phyloP scores from a whole-genome alignment of 441 rosid species.

The Melastoma candidum region DNA sequence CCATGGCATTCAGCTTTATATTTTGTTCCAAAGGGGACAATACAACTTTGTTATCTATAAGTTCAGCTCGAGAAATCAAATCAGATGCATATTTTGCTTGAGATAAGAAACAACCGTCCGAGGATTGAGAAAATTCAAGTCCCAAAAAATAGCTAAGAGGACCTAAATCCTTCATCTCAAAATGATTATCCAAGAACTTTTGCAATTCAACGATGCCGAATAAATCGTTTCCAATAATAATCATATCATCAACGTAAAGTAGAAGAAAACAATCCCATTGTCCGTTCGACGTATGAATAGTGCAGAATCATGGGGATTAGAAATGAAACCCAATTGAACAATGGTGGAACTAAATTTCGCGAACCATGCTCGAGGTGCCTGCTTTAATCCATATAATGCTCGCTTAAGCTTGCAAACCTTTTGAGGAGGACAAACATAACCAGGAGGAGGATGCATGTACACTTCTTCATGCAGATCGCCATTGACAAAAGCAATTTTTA shows the following conservation, averaged over 20 bases:
- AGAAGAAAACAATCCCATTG: too few species aligned
- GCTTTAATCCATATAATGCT: neutral
- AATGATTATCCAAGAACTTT: too few species aligned
- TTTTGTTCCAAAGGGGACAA: neutral
- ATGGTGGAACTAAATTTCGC: neutral
- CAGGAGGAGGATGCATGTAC: too few species aligned
- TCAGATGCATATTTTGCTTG: slow-evolving; percentile 3
- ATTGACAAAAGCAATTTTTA: slow-evolving; percentile 2
- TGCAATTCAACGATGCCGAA: too few species aligned
- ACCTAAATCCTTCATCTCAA: too few species aligned
- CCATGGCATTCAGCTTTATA: neutral
- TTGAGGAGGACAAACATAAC: neutral
- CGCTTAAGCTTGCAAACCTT: neutral
- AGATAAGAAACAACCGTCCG: neutral
- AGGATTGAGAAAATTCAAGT: neutral
- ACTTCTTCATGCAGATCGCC: too few species aligned
- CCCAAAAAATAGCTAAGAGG: too few species aligned
- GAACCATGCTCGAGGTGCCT: neutral
- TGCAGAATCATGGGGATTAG: too few species aligned
- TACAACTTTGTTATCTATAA: neutral
- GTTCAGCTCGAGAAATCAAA: neutral
- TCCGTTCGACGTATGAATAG: too few species aligned
- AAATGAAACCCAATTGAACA: neutral
- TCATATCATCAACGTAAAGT: too few species aligned
- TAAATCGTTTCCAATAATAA: too few species aligned